Evolutionary conservation across 2,329 filamentous ascomycete genomes (phyloP), one percentile per base, ranked within the genome.

Genomic region (Aureobasidium musti): DNA sequence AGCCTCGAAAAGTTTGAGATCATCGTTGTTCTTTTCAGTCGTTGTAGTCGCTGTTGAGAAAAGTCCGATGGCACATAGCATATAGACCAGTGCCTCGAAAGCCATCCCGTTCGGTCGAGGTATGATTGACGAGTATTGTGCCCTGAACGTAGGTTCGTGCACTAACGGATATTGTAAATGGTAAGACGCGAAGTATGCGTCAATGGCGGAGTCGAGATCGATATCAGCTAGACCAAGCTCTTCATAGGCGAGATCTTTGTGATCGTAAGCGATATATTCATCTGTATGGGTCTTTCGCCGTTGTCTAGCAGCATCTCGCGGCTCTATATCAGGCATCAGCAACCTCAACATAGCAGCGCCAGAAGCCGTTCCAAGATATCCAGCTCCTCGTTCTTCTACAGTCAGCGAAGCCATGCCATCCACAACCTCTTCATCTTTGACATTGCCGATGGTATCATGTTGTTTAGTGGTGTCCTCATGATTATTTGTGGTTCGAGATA

Each of bases 151-250:
- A 13, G 77, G 75, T 69, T 83, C 81, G 63, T 82, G 79, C 7
- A 83, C 73, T 49, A 82, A 77, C 1, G 81, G 81, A 69, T 82
- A 82, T 52, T 78, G 78, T 11, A 75, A 72, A 68, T 83, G 80
- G 67, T 82, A 83, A 33, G 80, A 75, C 26, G 76, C 70, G 65
- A 83, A 83, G 69, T 81, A 83, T 1, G 79, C 77, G 66, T 82
- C 78, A 65, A 80, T 71, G 2, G 72, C 71, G 5, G 68, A 67
- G 64, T 75, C 70, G 21, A 74, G 67, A 66, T 74, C 72, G 57
- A 74, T 72, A 49, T 73, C 70, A 50, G 70, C 69, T 13, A 76
- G 72, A 7, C 70, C 71, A 11, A 71, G 67, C 41, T 70, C 69
- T 47, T 56, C 64, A 23, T 67, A 70, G 70, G 17, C 69, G 69